Percentiles rank a stretch among this genome's conserved stretches.
phyloP scores from a whole-genome alignment of 2,329 filamentous ascomycete genomes.

The Nigrograna mackinnonii region DNA sequence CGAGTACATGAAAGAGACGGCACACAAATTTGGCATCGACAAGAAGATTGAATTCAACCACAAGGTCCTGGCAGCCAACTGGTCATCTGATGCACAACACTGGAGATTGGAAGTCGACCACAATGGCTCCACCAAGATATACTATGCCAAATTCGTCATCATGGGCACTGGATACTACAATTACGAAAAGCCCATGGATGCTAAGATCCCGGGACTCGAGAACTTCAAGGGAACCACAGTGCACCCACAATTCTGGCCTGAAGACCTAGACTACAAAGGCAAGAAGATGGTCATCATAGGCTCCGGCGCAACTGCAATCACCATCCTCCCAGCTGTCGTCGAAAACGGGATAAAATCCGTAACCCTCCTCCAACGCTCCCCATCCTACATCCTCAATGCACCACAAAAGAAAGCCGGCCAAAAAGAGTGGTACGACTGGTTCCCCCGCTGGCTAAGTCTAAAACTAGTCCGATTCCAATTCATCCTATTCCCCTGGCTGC shows the following conservation, averaged over 20 bases:
- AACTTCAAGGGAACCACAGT: constrained; percentile 66
- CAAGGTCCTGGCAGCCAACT: constrained; percentile 45
- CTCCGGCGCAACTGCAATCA: constrained; percentile 78
- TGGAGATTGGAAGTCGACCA: constrained; percentile 47
- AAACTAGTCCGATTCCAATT: constrained; percentile 57
- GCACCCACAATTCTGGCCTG: constrained; percentile 78
- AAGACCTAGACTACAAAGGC: constrained; percentile 65
- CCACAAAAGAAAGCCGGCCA: constrained; percentile 44
- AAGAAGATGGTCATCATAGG: constrained; percentile 76
- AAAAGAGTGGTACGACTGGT: constrained; percentile 39
- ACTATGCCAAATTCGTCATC: constrained; percentile 55
- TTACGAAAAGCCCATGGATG: constrained; percentile 65
- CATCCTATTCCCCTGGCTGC: constrained; percentile 51
- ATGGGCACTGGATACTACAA: constrained; percentile 74
- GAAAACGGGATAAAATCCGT: constrained; percentile 65
- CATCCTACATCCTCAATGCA: constrained; percentile 62
- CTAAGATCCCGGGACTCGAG: constrained; percentile 68
- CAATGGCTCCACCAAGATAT: constrained; percentile 37
- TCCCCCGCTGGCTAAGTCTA: constrained; percentile 54
- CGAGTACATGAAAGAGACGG: constrained; percentile 49
- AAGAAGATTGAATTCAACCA: constrained; percentile 50
- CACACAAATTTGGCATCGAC: constrained; percentile 48
- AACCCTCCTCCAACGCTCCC: constrained; percentile 82
- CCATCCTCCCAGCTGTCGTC: constrained; percentile 71
- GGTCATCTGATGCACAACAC: constrained; percentile 52